Conservation (phyloP, 257 asterid genomes). For the Jacaranda mimosifolia region DNA sequence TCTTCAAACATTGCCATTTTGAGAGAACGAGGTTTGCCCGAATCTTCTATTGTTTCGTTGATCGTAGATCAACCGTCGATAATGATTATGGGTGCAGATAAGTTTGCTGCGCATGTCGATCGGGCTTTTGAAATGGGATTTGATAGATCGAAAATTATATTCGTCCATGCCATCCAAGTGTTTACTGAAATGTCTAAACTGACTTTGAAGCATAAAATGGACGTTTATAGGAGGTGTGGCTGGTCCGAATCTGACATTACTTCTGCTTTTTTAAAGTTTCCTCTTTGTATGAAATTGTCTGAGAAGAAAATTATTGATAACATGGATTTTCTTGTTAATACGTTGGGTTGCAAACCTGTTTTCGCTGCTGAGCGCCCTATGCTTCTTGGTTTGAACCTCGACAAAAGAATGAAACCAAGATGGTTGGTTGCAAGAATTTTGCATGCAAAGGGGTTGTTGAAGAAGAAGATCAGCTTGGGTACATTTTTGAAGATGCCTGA, state of each 20-base stretch:
- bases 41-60: conserved; percentile 29
- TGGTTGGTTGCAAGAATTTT: conserved; percentile 25
- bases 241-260: conserved; percentile 39
- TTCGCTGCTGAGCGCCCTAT: conserved; percentile 22
- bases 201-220: conserved; percentile 11
- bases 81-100: not conserved
- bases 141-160: not conserved
- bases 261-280: conserved; percentile 32
- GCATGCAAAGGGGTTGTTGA: conserved; percentile 21
- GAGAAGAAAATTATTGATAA: conserved; percentile 34
- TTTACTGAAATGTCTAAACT: not conserved
- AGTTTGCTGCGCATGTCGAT: not conserved
- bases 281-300: conserved; percentile 41
- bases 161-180: conserved; percentile 27
- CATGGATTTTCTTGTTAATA: conserved; percentile 36
- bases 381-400: conserved; percentile 16
- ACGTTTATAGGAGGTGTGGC: conserved; percentile 35
- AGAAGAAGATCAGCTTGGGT: not conserved
- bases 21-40: conserved; percentile 27
- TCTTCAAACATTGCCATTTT: not conserved
- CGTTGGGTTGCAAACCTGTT: conserved; percentile 22
- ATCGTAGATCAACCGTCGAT: conserved; percentile 1
- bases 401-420: conserved; percentile 33
- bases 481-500: conserved; percentile 14
- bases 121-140: conserved; percentile 38